These are phyloP conservation scores for Acanthamoeba quina DNA, from an alignment of 208 protist genomes.

Conservation along the genomic window DNA sequence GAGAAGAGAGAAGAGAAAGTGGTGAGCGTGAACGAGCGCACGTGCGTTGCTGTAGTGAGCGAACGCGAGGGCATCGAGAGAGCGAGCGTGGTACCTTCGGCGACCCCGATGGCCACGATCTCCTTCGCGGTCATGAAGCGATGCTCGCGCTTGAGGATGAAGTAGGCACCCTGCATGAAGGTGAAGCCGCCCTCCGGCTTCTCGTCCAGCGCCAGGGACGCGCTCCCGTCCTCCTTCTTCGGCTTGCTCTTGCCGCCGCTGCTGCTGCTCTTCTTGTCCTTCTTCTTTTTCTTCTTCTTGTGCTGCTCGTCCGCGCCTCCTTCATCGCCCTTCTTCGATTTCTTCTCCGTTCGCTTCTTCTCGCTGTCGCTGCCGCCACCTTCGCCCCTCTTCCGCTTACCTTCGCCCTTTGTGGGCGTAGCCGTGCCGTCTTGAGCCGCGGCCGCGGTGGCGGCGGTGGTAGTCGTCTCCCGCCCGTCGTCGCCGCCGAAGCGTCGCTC, in stretches of 20 bases:
- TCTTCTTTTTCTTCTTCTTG: neutral
- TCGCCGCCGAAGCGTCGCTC: neutral
- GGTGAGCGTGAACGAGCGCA: too few relatives aligned
- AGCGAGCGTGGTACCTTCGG: neutral
- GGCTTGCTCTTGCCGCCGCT: neutral
- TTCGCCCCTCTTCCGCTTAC: neutral
- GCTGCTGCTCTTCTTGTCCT: neutral
- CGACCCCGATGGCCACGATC: conserved; percentile 9
- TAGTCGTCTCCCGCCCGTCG: neutral
- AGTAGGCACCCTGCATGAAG: conserved; percentile 17
- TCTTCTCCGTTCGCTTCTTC: neutral
- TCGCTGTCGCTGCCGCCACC: neutral
- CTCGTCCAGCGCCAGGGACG: neutral
- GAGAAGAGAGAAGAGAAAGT: too few relatives aligned
- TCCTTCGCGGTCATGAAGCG: conserved; percentile 40
- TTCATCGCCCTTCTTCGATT: neutral
- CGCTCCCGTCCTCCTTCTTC: conserved; percentile 25
- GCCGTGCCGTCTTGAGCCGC: neutral
- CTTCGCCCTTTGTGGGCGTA: neutral
- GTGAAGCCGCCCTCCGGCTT: conserved; percentile 36
- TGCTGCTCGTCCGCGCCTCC: neutral
- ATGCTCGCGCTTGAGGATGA: conserved; percentile 23
- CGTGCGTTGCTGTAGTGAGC: neutral
- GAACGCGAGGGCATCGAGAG: neutral
- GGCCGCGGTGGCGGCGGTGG: neutral